Conservation (phyloP, 148 eudicot species). For the Rhododendron ferrugineum region DNA sequence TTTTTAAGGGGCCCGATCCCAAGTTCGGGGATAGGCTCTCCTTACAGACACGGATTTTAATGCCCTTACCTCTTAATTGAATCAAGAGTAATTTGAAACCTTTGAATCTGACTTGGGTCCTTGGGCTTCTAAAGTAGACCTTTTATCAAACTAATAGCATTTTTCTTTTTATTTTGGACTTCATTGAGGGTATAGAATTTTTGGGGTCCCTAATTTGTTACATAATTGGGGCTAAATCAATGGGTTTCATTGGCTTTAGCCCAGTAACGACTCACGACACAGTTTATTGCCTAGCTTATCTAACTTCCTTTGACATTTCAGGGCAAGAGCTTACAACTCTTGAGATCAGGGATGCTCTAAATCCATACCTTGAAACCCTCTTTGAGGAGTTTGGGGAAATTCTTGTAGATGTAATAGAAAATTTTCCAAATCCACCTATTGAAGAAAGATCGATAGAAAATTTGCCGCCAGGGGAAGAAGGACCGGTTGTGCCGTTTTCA, state of each 20-base stretch:
- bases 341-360: constrained; percentile 79
- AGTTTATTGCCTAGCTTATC: not conserved
- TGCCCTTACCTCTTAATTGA: not conserved
- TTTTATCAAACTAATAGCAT: not conserved
- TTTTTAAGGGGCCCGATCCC: not conserved
- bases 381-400: constrained; percentile 48
- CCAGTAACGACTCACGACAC: not conserved
- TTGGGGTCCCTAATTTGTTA: not conserved
- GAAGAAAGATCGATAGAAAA: constrained; percentile 33
- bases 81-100: not conserved
- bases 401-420: constrained; percentile 56
- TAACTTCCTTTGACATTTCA: constrained; percentile 20
- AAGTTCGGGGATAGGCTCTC: not conserved
- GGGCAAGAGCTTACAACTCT: constrained; percentile 87
- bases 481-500: constrained; percentile 23
- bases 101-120: not conserved
- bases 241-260: not conserved
- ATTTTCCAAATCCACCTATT: constrained; percentile 53
- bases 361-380: constrained; percentile 65
- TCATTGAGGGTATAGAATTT: not conserved
- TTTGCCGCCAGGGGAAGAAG: constrained; percentile 30
- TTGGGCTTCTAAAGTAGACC: not conserved
- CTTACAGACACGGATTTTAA: not conserved
- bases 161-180: not conserved
- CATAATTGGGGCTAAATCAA: not conserved